Evolutionary conservation across 192 early-diverging fungal genomes (phyloP).

Genomic region (Coemansia sp.): DNA sequence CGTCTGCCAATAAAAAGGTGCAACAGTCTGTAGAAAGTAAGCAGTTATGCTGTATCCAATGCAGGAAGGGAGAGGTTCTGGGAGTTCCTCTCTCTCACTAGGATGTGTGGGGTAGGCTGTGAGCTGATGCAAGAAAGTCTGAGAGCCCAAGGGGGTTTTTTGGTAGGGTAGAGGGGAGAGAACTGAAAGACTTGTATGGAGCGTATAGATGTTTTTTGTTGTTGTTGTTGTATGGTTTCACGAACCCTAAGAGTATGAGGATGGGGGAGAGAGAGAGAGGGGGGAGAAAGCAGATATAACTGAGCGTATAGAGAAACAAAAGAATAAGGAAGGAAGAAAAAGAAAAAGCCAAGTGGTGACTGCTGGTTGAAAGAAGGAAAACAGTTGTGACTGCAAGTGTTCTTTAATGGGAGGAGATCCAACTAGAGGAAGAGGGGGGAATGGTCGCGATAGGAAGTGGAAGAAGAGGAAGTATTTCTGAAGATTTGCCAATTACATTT

Average conservation of each 20-base stretch:
- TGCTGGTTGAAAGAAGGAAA: slow-evolving; percentile 16
- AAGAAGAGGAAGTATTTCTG: background rate
- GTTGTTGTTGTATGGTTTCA: background rate
- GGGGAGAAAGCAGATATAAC: slow-evolving; percentile 6
- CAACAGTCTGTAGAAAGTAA: background rate
- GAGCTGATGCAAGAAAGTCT: background rate
- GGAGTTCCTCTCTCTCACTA: background rate
- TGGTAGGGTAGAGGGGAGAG: background rate
- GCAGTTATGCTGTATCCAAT: background rate
- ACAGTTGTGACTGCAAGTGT: slow-evolving; percentile 18
- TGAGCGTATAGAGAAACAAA: slow-evolving; percentile 4
- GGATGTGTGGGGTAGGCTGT: background rate
- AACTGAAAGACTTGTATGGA: background rate
- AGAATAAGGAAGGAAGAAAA: slow-evolving; percentile 4
- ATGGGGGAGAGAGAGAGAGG: background rate
- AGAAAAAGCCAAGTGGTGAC: slow-evolving; percentile 15
- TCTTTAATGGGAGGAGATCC: slow-evolving; percentile 4
- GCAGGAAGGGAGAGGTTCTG: background rate
- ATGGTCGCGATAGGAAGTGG: slow-evolving; percentile 2
- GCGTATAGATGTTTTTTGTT: background rate
- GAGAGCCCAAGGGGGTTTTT: background rate
- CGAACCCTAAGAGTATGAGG: background rate
- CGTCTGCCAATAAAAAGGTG: background rate
- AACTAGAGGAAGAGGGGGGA: background rate
- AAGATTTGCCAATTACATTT: background rate